phyloP scores from a whole-genome alignment of 495 filamentous ascomycete species.

The Xylaria nigripes region DNA sequence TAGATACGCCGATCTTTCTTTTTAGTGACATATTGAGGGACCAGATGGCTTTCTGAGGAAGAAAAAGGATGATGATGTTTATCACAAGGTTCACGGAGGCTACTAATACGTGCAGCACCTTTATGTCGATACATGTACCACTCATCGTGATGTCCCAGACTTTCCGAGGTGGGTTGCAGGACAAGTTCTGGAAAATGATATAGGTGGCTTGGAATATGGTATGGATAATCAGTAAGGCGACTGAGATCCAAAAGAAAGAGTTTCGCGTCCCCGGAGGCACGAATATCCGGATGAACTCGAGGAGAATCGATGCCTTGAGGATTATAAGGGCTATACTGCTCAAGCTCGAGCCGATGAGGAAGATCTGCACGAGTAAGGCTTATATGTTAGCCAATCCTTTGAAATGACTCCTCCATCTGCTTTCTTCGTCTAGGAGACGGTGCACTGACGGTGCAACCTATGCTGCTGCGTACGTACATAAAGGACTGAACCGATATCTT shows the following conservation, averaged over 20 bases:
- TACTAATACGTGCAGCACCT: neutral
- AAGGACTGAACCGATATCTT: neutral
- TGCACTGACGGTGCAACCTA: neutral
- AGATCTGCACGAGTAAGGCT: neutral
- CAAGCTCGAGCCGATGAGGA: constrained; percentile 10
- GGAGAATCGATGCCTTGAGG: constrained; percentile 21
- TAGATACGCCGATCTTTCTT: constrained; percentile 22
- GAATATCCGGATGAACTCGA: constrained; percentile 25
- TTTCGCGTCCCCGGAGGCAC: constrained; percentile 12
- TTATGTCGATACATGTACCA: neutral
- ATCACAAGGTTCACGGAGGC: neutral
- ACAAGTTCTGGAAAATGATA: constrained; percentile 32
- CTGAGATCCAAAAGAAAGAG: constrained; percentile 17
- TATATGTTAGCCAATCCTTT: neutral
- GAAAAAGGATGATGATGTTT: constrained; percentile 4
- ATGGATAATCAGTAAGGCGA: constrained; percentile 29
- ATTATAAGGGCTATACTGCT: constrained; percentile 5
- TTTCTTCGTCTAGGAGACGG: no score
- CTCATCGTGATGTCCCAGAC: neutral
- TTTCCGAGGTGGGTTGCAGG: constrained; percentile 20
- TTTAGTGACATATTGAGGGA: constrained; percentile 18
- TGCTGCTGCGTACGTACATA: neutral
- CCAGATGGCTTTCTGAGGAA: constrained; percentile 25
- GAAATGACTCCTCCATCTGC: no score
- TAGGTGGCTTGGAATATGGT: constrained; percentile 31